Base-by-base conservation (phyloP, 495 filamentous ascomycete genomes). In the Gamarada debralockiae region DNA sequence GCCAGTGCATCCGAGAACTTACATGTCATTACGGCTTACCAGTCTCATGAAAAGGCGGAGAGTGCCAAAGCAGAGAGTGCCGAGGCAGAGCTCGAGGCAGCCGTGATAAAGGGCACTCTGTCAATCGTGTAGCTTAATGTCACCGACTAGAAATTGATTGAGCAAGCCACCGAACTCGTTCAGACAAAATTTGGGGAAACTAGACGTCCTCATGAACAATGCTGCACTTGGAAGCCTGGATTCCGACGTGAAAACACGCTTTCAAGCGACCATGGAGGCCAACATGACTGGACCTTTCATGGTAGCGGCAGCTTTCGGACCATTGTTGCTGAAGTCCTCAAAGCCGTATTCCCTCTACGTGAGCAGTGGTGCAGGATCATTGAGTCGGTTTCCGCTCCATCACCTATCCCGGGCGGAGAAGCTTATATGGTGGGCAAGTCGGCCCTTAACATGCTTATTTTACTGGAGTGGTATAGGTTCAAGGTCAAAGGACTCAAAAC, bases 181-280 rank as follows among this genome's bases (percentile, higher is more conserved):
- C 41, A 62, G 25, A 9, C 65, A 14, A 56, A 64, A 17, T 62
- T 48, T 27, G 72, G 73, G 1, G n/a, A 48, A 68, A 3, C 67
- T 83, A 27, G 79, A 84, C 43, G 68, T 82, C 0, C 64, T 83
- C 10, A 72, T 83, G 10, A 82, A 82, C 56, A 83, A 83, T 50
- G 78, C 80, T 1, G 81, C 76, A 5, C 73, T 66, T 29, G 66
- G 65, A 2, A 70, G 70, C 9, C 3, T 2, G 2, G 21, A 24
- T 29, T 34, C 25, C 27, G 45, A n/a, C n/a, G 23, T 3, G 25
- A 37, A 22, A 47, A 2, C 15, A n/a, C 14, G 20, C 14, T 56
- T 38, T 29, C 13, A 51, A 12, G 3, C 34, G 4, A 17, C 7
- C 25, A 22, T 52, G 23, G 61, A 70, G 0, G 60, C 66, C 13